Percentiles rank a stretch among this genome's conserved stretches.
phyloP scores from a whole-genome alignment of 805 yeast genomes.

The Ogataea parapolymorpha region DNA sequence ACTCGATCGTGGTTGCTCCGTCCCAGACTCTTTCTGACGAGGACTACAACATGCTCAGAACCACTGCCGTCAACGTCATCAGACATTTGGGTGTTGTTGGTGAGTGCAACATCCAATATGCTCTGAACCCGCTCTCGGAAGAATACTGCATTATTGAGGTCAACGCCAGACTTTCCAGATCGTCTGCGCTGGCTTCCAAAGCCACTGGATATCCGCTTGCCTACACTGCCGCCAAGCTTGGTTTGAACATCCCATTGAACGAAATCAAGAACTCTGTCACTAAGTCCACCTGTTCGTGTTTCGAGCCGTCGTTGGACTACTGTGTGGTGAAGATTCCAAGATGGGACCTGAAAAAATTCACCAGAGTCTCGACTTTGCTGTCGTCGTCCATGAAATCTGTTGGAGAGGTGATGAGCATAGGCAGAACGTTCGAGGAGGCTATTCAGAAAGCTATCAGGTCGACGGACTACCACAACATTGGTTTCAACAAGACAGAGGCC shows the following conservation, averaged over 20 bases:
- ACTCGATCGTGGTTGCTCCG: constrained; percentile 97
- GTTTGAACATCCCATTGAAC: constrained; percentile 86
- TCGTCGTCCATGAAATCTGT: constrained; percentile 97
- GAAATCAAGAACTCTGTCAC: constrained; percentile 93
- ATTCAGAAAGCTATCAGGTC: constrained; percentile 97
- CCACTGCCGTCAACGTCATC: constrained; percentile 95
- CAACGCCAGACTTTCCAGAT: constrained; percentile 94
- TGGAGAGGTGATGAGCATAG: constrained; percentile 98
- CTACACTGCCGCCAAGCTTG: constrained; percentile 95
- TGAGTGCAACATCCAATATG: constrained; percentile 98
- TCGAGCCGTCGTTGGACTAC: constrained; percentile 96
- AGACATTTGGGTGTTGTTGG: constrained; percentile 98
- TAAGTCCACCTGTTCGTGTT: constrained; percentile 89
- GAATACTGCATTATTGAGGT: constrained; percentile 98
- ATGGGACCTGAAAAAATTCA: constrained; percentile 97
- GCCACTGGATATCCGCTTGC: constrained; percentile 99
- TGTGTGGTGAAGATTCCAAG: constrained; percentile 97
- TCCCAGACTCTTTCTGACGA: constrained; percentile 96
- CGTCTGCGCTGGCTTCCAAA: constrained; percentile 98
- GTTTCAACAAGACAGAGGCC: constrained; percentile 82
- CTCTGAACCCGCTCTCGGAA: constrained; percentile 86
- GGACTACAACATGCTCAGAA: constrained; percentile 95
- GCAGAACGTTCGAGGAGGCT: constrained; percentile 96
- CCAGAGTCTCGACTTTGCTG: constrained; percentile 81
- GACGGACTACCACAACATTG: constrained; percentile 92